Evolutionary conservation across 2,329 filamentous ascomycete species (phyloP), one percentile per base, ranked within the genome.

Genomic region (Stemphylium beticola): DNA sequence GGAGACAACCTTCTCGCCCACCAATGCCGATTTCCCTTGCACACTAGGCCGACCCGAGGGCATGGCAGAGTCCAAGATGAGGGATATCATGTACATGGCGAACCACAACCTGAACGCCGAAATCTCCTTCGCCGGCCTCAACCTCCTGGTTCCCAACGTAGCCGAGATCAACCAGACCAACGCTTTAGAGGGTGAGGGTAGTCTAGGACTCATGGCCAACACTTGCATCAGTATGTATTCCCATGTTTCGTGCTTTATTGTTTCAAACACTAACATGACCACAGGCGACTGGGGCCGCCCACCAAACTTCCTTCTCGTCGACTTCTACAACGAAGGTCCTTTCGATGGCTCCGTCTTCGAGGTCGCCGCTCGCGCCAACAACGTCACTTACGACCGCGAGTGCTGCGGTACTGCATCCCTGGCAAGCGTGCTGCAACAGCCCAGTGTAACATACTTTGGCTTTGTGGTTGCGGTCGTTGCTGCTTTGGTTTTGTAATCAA

Each of bases 81-180:
- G 80, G 55, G 79, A 87, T 15, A 83, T 89, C 51, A 79, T 96
- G 75, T 96, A 93, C 72, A 83, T 97, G 67, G 86, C 90, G 66
- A 98, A 97, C 76, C 93, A 97, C 78, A 97, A 98, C 73, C 82
- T 97, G 53, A 96, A 97, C 73, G 84, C 96, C 58, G 83, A 83
- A 48, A 76, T 96, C 36, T 59, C 57, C 1, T 60, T 66, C 14
- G 65, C 66, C 9, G 71, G 72, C 0, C 39, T 61, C 4, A 65
- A 54, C 38, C 47, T 77, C 6, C 49, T 77, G 24, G 68, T 77
- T 3, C 75, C 75, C 12, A 76, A 77, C 29, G 70, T 67, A 0
- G 74, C 70, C 4, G 56, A 59, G 4, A 64, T 76, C 14, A 73
- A 72, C 32, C 53, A 65, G 9, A 76, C 74, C 2, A 77, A 77